These are phyloP conservation scores for Lophiostoma macrostomum DNA, from an alignment of 495 filamentous ascomycete species.

Conservation along the genomic window DNA sequence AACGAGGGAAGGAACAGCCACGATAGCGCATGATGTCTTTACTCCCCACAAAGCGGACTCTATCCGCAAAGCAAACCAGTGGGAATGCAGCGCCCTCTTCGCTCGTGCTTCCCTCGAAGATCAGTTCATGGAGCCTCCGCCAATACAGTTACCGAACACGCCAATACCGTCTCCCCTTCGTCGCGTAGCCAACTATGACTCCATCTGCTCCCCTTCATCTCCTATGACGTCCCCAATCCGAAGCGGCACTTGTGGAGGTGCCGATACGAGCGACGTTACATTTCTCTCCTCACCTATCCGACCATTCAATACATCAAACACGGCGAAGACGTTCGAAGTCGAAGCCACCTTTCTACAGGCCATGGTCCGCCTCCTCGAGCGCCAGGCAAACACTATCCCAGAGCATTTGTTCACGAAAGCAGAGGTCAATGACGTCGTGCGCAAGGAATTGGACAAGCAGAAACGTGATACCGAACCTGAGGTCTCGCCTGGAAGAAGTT, in stretches of 20 bases:
- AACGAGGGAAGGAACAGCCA: too few relatives aligned
- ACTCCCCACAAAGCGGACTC: too few relatives aligned
- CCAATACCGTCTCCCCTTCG: too few relatives aligned
- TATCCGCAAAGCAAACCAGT: too few relatives aligned
- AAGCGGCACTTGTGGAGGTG: not conserved
- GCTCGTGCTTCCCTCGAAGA: too few relatives aligned
- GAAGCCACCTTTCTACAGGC: slow-evolving; percentile 12
- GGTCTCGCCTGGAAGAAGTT: not conserved
- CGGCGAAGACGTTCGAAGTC: slow-evolving; percentile 10
- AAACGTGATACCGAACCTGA: not conserved
- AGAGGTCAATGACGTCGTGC: slow-evolving; percentile 5
- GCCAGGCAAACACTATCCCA: slow-evolving; percentile 11
- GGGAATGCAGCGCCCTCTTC: too few relatives aligned
- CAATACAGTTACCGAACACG: too few relatives aligned
- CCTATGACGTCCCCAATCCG: not conserved
- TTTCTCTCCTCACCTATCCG: not conserved
- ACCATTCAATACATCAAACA: not conserved
- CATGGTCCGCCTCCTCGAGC: slow-evolving; percentile 11
- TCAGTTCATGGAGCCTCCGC: too few relatives aligned
- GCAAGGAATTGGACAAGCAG: not conserved
- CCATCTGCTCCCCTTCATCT: not conserved
- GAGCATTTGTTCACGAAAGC: slow-evolving; percentile 9
- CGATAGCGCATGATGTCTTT: too few relatives aligned
- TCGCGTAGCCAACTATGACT: too few relatives aligned
- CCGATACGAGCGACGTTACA: too few relatives aligned